Evolutionary conservation across 805 yeast genomes (phyloP).

Genomic region (Yarrowia deformans): DNA sequence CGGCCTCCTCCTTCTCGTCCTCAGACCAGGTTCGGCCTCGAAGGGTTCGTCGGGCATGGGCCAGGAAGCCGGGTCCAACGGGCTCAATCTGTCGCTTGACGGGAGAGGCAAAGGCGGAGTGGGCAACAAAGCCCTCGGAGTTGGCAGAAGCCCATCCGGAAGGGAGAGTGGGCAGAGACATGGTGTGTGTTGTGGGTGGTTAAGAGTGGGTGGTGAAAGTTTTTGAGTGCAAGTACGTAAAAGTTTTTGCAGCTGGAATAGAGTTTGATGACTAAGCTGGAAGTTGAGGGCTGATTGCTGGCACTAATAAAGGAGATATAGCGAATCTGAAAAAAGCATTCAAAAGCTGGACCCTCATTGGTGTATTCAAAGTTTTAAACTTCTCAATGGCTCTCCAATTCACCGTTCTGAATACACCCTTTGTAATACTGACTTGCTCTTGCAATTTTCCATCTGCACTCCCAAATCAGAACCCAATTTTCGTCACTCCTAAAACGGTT

Average conservation of each 20-base stretch:
- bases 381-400: no score
- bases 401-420: no score
- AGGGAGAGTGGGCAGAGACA: constrained; percentile 46
- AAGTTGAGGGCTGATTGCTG: no score
- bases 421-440: no score
- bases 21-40: constrained; percentile 99
- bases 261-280: no score
- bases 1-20: constrained; percentile 92
- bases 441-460: no score
- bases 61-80: constrained; percentile 93
- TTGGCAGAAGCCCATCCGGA: constrained; percentile 44
- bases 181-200: constrained; percentile 17
- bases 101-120: constrained; percentile 47
- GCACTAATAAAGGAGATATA: no score
- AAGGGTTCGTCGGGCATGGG: constrained; percentile 94
- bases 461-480: no score
- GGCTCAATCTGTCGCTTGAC: constrained; percentile 82
- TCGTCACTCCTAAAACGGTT: no score
- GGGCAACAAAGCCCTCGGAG: constrained; percentile 46
- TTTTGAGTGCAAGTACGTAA: background rate
- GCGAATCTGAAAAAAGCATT: no score
- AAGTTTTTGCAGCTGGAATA: background rate
- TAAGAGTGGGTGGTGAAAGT: background rate
- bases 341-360: no score
- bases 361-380: no score